Evolutionary conservation across 1,284 basidiomycete genomes (phyloP), one percentile per base, ranked within the genome.

Genomic region (Bjerkandera adusta): DNA sequence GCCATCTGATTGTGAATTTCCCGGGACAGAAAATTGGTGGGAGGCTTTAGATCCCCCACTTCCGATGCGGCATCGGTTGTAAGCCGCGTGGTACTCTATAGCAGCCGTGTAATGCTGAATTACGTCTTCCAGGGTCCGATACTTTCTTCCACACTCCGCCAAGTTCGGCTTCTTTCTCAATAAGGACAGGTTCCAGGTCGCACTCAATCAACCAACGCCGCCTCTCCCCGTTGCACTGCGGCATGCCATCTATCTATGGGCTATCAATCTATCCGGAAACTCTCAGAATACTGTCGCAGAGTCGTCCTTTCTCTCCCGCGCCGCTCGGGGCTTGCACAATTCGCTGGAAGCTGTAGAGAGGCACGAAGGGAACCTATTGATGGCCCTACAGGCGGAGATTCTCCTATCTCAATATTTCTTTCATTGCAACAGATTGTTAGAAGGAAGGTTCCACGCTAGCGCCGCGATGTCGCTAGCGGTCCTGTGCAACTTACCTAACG

Each of bases 341-440:
- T 62, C 53, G 44, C 62, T 58, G 43, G 64, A 26, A 36, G 21
- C 56, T n/a, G 57, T 61, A 4, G 63, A 64, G 32, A 58, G 60
- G 38, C 58, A 64, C 32, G 57, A 59, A 40, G 57, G 66, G 11
- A 52, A 70, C 15, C 62, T 76, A 27, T 52, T 79, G 5, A 62
- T 70, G 39, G 60, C 57, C 16, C 62, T 72, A 11, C 70, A 72
- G 51, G 70, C 71, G 0, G n/a, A n/a, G n/a, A n/a, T n/a, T n/a
- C n/a, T n/a, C n/a, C n/a, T n/a, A n/a, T n/a, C n/a, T n/a, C n/a
- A n/a, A n/a, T n/a, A n/a, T n/a, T n/a, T n/a, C n/a, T n/a, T n/a
- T n/a, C n/a, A n/a, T n/a, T n/a, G n/a, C n/a, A n/a, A n/a, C n/a
- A n/a, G n/a, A n/a, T n/a, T n/a, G n/a, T n/a, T n/a, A n/a, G n/a